Base-by-base conservation (phyloP, 2,329 filamentous ascomycete genomes). In the Hypoxylon sp. region DNA sequence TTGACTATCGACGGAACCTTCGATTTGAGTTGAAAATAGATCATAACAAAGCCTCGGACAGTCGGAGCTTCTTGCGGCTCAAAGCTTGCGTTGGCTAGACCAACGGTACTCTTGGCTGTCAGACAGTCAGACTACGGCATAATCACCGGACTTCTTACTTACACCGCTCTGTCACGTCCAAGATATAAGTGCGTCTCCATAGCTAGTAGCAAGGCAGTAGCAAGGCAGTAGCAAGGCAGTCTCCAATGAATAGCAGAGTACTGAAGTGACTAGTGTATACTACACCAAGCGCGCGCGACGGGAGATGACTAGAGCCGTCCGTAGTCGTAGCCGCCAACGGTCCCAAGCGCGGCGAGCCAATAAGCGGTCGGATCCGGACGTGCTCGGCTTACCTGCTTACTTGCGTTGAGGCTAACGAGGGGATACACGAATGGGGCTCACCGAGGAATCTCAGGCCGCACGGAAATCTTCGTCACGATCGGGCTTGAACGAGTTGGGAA, bases 241-340 rank as follows among this genome's bases (percentile, higher is more conserved):
- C 38, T 45, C 38, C 15, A 23, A 42, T 17, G 20, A 43, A 27
- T 11, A 26, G 7, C n/a, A 41, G 17, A 41, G 29, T 23, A 38
- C 31, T 29, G 33, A 45, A 17, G 42, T 18, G 15, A 20, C 20
- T 31, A 33, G 11, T 3, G 9, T 20, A 20, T 29, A 35, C n/a
- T 45, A 24, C 35, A 55, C 31, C 52, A 56, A 62, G 56, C 59
- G 60, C 60, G 60, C 60, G 60, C 48, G 52, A 60, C 45, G 52
- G 40, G 55, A 52, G 35, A 47, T 49, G 29, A 48, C 24, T 13
- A 42, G 24, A 48, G 13, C 42, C 29, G 33, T 9, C 24, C 10
- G 20, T 43, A 11, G 2, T 27, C 17, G 13, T 11, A 42, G 23
- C 10, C 10, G 24, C 56, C 47, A 47, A 45, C 38, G 27, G 15